Percentiles rank a stretch among this genome's conserved stretches.
These are phyloP conservation scores for Aspergillus ellipticus DNA, from an alignment of 495 filamentous ascomycete species.

Conservation along the genomic window DNA sequence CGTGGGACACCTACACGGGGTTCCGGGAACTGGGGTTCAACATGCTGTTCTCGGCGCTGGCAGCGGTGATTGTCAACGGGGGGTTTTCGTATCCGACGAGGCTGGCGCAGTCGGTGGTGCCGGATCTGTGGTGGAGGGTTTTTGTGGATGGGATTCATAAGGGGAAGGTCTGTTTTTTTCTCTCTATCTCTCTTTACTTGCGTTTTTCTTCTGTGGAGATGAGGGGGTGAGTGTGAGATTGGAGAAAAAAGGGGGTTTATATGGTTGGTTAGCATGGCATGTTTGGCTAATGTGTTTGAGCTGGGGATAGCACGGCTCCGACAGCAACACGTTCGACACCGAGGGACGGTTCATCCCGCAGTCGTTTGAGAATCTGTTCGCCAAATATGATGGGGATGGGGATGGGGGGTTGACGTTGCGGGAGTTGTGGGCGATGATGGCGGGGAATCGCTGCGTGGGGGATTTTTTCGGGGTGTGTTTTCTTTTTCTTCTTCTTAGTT, in stretches of 20 bases:
- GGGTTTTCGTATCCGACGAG: slow-evolving; percentile 51
- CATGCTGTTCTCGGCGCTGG: slow-evolving; percentile 39
- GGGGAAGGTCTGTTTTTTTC: slow-evolving; percentile 37
- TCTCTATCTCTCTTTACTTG: no score
- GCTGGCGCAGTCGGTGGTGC: slow-evolving; percentile 26
- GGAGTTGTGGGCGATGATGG: slow-evolving; percentile 30
- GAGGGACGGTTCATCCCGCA: slow-evolving; percentile 55
- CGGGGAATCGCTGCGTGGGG: slow-evolving; percentile 39
- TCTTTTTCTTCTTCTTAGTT: slow-evolving; percentile 6
- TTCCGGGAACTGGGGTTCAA: slow-evolving; percentile 52
- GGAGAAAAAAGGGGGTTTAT: no score
- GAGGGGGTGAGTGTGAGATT: no score
- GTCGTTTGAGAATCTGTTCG: slow-evolving; percentile 56
- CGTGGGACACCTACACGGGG: slow-evolving; percentile 49
- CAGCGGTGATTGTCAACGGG: slow-evolving; percentile 44
- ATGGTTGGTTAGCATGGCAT: no score
- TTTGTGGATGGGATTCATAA: slow-evolving; percentile 50
- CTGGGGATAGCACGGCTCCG: slow-evolving; percentile 53
- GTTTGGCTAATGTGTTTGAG: no score
- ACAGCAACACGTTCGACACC: slow-evolving; percentile 47
- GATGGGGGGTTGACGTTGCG: slow-evolving; percentile 26
- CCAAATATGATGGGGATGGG: slow-evolving; percentile 44
- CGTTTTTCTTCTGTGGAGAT: no score
- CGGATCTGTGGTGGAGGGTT: slow-evolving; percentile 51
- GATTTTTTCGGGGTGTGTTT: slow-evolving; percentile 41